phyloP scores from a whole-genome alignment of 163 green algal genomes.

The Scenedesmus sp. region DNA sequence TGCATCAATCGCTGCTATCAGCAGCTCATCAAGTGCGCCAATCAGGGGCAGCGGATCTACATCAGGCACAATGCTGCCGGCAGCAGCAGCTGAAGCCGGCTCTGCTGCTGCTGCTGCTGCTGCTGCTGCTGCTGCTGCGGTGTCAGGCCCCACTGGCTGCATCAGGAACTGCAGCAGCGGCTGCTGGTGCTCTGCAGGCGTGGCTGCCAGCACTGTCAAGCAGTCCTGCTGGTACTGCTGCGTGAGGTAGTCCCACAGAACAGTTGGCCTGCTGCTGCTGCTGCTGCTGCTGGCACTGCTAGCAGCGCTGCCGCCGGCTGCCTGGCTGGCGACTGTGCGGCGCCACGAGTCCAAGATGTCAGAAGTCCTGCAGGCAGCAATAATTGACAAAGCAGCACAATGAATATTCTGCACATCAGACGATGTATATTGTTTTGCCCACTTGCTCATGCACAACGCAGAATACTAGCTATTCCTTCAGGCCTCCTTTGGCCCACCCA shows the following conservation, averaged over 20 bases:
- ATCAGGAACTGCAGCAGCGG: conserved; percentile 36
- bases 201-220: conserved; percentile 37
- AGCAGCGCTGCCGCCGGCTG: background rate
- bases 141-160: background rate
- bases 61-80: background rate
- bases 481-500: too few relatives aligned
- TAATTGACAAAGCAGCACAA: background rate
- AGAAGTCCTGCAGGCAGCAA: conserved; percentile 30
- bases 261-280: conserved; percentile 13
- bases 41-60: conserved; percentile 34
- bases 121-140: background rate
- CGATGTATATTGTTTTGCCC: too few relatives aligned
- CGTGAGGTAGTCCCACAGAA: conserved; percentile 42
- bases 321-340: background rate
- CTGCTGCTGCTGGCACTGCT: conserved; percentile 8
- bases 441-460: too few relatives aligned
- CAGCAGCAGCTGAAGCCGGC: background rate
- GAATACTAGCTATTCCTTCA: too few relatives aligned
- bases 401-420: too few relatives aligned
- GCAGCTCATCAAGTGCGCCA: conserved; percentile 14
- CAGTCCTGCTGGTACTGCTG: conserved; percentile 36
- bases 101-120: background rate
- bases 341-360: conserved; percentile 39
- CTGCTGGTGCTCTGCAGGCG: conserved; percentile 18
- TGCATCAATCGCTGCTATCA: conserved; percentile 39